Evolutionary conservation across 139 green algal species (phyloP), one percentile per base, ranked within the genome.

Genomic region (Nannochloris sp.): DNA sequence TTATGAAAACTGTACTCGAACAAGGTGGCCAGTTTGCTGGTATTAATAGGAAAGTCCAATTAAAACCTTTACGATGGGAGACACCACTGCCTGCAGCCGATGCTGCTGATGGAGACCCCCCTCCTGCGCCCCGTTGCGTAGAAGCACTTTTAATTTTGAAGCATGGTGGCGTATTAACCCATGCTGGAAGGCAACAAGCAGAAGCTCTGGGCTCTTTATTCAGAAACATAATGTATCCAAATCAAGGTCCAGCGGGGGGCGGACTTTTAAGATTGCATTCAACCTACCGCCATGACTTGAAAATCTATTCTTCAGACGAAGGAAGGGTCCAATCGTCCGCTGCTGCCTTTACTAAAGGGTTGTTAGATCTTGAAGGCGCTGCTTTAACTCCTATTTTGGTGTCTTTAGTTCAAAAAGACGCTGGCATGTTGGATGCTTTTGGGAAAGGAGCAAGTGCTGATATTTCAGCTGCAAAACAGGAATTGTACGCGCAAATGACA

Each of bases 211-310:
- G 93, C 38, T 83, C 79, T 54, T 75, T 89, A 36, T 98, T 97
- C 78, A 75, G 94, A n/a, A 86, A 83, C 58, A 76, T 87, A 36
- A 98, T 99, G 94, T 99, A 98, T 74, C 94, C 93, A 8, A 77
- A 68, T 23, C 71, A 72, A 54, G 75, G 79, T 9, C 77, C 73
- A 0, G 64, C 81, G 15, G 87, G 86, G 24, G 77, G 74, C n/a
- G 94, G 94, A 33, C 83, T 98, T 58, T 81, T 99, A 63, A 84
- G 94, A 37, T 85, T 99, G 60, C 93, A 99, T 84, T 93, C 81
- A 53, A 99, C 94, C 12, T 98, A 97, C 82, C 87, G 92, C 45
- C 93, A 99, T 44, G 94, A 99, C 81, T 80, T 99, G 45, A 99
- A 99, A 68, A 97, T 99, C 70, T 98, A 99, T 82, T 92, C 83